Evolutionary conservation across 164 flowering plant species (phyloP).

Genomic region (Nymphaea thermarum): DNA sequence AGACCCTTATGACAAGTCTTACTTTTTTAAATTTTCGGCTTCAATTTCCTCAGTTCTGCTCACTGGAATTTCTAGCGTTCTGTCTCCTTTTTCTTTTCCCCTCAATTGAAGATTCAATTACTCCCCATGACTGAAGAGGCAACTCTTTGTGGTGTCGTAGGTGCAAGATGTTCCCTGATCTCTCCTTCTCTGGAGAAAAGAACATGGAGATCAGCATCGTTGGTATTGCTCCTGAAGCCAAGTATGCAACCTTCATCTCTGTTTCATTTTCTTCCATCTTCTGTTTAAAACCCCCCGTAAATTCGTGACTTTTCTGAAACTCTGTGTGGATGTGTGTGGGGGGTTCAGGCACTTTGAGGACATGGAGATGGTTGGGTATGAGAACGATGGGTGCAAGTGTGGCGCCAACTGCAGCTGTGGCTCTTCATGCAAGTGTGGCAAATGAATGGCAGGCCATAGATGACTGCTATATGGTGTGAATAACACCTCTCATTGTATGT

Average conservation of each 20-base stretch:
- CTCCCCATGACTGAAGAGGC: background rate
- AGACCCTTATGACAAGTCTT: too few species aligned
- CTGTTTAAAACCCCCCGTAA: too few species aligned
- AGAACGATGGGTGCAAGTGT: conserved; percentile 6
- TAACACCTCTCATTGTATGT: too few species aligned
- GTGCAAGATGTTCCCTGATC: conserved; percentile 44
- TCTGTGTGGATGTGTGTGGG: background rate
- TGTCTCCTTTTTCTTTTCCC: background rate
- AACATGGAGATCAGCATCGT: conserved; percentile 23
- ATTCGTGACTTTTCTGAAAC: too few species aligned
- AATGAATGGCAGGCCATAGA: background rate
- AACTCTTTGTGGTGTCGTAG: conserved; percentile 15
- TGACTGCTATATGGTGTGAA: too few species aligned
- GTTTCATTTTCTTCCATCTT: background rate
- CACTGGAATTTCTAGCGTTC: background rate
- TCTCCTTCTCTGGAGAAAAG: conserved; percentile 23
- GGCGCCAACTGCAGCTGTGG: conserved; percentile 8
- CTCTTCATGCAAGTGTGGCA: conserved; percentile 3
- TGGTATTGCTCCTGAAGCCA: conserved; percentile 27
- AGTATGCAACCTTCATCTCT: background rate
- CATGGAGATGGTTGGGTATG: background rate
- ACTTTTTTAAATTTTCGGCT: too few species aligned
- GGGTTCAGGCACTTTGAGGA: background rate
- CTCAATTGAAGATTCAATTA: too few species aligned
- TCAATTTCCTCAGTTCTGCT: too few species aligned